Conservation (phyloP, 805 yeast genomes). For the Suhomyces faveliae region DNA sequence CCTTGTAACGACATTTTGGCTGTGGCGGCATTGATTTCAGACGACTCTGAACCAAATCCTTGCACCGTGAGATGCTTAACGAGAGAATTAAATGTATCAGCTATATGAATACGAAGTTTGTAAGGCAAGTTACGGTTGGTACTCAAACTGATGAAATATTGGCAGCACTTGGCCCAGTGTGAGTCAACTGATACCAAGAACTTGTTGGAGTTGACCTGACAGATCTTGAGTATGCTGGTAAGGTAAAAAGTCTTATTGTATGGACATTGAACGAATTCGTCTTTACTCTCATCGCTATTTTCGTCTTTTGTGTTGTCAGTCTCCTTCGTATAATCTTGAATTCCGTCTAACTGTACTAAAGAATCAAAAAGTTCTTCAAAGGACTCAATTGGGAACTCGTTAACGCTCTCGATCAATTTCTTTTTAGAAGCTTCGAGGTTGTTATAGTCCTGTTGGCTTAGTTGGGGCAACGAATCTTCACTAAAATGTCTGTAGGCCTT, state of each 20-base stretch:
- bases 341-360: conserved; percentile 34
- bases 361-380: conserved; percentile 49
- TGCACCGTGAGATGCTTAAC: conserved; percentile 40
- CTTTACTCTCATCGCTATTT: conserved; percentile 16
- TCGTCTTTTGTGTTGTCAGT: conserved; percentile 12
- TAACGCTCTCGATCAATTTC: conserved; percentile 64
- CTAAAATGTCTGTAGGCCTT: conserved; percentile 17
- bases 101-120: conserved; percentile 48
- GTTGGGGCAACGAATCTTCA: conserved; percentile 26
- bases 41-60: conserved; percentile 33
- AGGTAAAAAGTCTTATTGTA: conserved; percentile 58
- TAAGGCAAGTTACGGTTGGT: conserved; percentile 39
- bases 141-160: conserved; percentile 46
- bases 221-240: conserved; percentile 50
- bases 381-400: conserved; percentile 51
- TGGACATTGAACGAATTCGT: conserved; percentile 33
- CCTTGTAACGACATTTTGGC: conserved; percentile 52
- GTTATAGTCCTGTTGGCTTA: conserved; percentile 46
- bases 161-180: conserved; percentile 49
- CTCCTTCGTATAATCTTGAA: background rate
- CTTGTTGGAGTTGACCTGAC: conserved; percentile 50
- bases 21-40: conserved; percentile 26
- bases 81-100: conserved; percentile 52
- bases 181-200: conserved; percentile 43
- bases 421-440: conserved; percentile 54